These are phyloP conservation scores for Solanum peruvianum DNA, from an alignment of 257 asterid species.

Conservation along the genomic window DNA sequence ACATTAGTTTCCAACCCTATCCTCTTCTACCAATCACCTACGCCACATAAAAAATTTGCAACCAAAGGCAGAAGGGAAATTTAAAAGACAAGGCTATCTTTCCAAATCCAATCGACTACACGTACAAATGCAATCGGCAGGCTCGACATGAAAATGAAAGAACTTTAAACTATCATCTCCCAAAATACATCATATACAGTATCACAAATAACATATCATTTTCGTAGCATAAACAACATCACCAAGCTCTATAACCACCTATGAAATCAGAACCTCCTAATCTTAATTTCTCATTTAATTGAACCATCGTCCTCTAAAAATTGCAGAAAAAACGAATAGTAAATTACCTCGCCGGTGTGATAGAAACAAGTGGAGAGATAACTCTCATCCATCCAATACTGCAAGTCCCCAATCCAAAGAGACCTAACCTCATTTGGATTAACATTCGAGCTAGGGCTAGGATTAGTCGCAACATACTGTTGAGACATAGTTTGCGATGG, in stretches of 20 bases:
- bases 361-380: conserved; percentile 46
- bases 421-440: conserved; percentile 52
- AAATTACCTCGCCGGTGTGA: conserved; percentile 64
- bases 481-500: conserved; percentile 15
- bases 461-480: conserved; percentile 34
- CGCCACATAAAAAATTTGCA: background rate
- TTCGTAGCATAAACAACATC: background rate
- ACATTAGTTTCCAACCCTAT: background rate
- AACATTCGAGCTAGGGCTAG: conserved; percentile 6
- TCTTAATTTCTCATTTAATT: background rate
- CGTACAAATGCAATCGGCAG: background rate
- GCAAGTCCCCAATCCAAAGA: conserved; percentile 89
- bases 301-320: background rate
- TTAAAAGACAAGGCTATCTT: background rate
- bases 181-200: background rate
- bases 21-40: background rate
- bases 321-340: background rate
- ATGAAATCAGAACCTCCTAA: background rate
- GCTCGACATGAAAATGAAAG: background rate
- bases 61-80: background rate
- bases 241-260: background rate
- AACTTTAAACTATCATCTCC: background rate
- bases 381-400: conserved; percentile 87
- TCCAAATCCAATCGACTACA: background rate
- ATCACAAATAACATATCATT: background rate